Base-by-base conservation (phyloP, 495 filamentous ascomycete genomes). In the Aspergillus baeticus region DNA sequence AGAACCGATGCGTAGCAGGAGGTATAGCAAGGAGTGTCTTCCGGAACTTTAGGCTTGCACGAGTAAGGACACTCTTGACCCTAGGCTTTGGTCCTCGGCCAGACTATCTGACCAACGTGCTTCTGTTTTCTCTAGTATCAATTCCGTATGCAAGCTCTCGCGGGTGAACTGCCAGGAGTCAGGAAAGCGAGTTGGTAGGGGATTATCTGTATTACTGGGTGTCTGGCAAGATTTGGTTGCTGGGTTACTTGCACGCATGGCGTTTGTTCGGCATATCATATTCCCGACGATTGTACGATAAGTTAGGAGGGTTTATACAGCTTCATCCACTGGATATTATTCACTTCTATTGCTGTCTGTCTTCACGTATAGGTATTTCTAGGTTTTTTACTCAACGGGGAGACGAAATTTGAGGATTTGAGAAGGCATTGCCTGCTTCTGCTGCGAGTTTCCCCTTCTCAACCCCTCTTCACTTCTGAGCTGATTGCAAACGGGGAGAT, bases 121-220 rank as follows among this genome's bases (percentile, higher is more conserved):
- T 21, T 10, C 36, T 55, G 22, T 35, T 3, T n/a, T 51, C 58
- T 61, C 42, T 65, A 98, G 92, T 98, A 80, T 76, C 89, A 91
- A 76, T 98, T 98, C 78, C 80, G 94, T 68, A 74, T 92, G 73
- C 85, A 96, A 70, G 94, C 95, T 2, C 69, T 96, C 43, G 85
- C 79, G n/a, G 94, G 95, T 52, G 84, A 91, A 53, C 68, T 98
- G 34, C 94, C 94, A 0, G 94, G 94, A 50, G 94, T 98, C 39
- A 89, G 85, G 79, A 98, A 97, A 79, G 94, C 95, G 8, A 91
- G 87, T 69, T 98, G 94, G 94, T 98, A 73, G 64, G 52, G 34
- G 39, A 29, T 43, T 47, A 4, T 46, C 55, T 55, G 26, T 51
- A 38, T 42, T 36, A 35, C 47, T 39, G 36, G 34, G 37, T 54